Evolutionary conservation across 371 early-diverging fungal genomes (phyloP), one percentile per base, ranked within the genome.

Genomic region (Rhizopus delemar): DNA sequence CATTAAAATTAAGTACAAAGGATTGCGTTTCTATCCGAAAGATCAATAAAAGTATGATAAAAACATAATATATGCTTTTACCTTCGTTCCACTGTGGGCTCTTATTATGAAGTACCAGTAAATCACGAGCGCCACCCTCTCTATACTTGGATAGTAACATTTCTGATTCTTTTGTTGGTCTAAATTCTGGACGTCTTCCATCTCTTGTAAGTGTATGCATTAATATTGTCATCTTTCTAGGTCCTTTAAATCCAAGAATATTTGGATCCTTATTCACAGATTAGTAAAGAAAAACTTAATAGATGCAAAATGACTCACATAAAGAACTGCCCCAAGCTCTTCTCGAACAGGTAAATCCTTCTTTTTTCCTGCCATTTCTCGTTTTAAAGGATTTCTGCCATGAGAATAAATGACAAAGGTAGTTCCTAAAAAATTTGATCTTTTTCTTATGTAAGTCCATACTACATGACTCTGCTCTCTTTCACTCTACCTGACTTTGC

Each of bases 1-100:
- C 95, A 57, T 90, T 93, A 71, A 98, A 98, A 68, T 98, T 97
- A 15, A 99, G 74, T 0, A 94, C 93, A 79, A 93, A 98, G 5
- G 95, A 91, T 66, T 92, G 90, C 6, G 93, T 95, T 56, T 96
- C 97, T 91, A 58, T 4, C 3, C 7, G 15, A 36, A 2, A 43
- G 3, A 12, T 38, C 38, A 46, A n/a, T n/a, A 29, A 15, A 34
- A n/a, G 36, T 8, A 31, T 15, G n/a, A 15, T 11, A n/a, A n/a
- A 43, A 11, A 0, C n/a, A 43, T 15, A 6, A 46, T 16, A 41
- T 54, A 6, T 5, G 2, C 4, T 22, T 34, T 22, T 81, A 87
- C 90, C 91, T 70, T 90, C 90, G 66, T 91, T 93, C 96, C 96
- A 97, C 59, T 93, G 93, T 0, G 98, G 98, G 29, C 87, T 78